Evolutionary conservation across 345 rosid species (phyloP).

Genomic region (Sonneratia alba): DNA sequence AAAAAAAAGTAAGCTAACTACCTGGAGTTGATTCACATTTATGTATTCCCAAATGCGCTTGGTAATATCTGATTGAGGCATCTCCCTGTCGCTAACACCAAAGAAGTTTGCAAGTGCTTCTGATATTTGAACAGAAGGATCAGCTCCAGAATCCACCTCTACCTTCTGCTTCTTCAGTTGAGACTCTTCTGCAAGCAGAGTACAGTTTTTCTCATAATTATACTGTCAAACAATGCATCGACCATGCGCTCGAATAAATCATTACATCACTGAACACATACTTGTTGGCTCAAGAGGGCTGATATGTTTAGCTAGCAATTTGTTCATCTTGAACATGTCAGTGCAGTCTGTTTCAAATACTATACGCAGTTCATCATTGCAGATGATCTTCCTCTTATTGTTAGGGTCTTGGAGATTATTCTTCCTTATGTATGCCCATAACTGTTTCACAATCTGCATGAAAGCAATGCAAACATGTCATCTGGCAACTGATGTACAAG

Average conservation of each 20-base stretch:
- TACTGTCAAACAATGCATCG: neutral
- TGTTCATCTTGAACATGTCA: slow-evolving; percentile 36
- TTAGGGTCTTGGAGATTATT: slow-evolving; percentile 30
- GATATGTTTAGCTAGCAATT: slow-evolving; percentile 25
- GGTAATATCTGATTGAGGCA: slow-evolving; percentile 20
- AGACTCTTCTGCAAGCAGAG: slow-evolving; percentile 14
- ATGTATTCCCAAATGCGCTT: slow-evolving; percentile 28
- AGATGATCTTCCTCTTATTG: slow-evolving; percentile 28
- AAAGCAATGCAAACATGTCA: neutral
- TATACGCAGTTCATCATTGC: slow-evolving; percentile 27
- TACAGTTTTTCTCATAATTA: neutral
- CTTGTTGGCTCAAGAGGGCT: slow-evolving; percentile 22
- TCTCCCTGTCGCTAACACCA: slow-evolving; percentile 24
- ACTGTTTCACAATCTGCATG: slow-evolving; percentile 22
- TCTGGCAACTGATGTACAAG: neutral
- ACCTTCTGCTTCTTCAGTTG: slow-evolving; percentile 20
- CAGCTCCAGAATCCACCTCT: slow-evolving; percentile 10
- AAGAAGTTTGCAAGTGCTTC: slow-evolving; percentile 28
- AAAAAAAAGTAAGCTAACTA: neutral
- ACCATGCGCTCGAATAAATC: neutral
- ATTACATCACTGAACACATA: slow-evolving; percentile 6
- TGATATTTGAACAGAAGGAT: slow-evolving; percentile 23
- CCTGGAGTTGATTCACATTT: slow-evolving; percentile 24
- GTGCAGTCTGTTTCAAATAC: slow-evolving; percentile 30
- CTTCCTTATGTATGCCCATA: slow-evolving; percentile 31